Evolutionary conservation across 1,284 basidiomycete genomes (phyloP).

Genomic region (Nidula niveotomentosa): DNA sequence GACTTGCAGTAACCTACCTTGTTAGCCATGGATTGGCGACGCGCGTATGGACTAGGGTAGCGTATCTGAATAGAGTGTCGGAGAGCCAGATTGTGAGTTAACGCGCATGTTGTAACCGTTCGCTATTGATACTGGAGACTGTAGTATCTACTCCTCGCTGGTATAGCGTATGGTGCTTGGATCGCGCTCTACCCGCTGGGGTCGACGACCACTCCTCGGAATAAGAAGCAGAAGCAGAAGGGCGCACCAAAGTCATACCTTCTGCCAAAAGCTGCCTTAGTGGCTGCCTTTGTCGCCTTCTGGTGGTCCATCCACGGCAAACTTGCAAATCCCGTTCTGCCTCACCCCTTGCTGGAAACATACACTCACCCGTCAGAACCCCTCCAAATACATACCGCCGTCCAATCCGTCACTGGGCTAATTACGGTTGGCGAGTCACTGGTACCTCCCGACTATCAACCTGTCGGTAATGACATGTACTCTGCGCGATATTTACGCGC

Average conservation of each 20-base stretch:
- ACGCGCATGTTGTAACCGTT: constrained; percentile 1
- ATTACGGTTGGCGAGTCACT: constrained; percentile 78
- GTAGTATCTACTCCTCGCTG: constrained; percentile 33
- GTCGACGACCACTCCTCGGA: constrained; percentile 10
- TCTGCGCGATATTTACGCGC: constrained; percentile 81
- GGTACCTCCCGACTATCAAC: constrained; percentile 27
- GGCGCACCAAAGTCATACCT: constrained; percentile 11
- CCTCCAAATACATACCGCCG: constrained; percentile 70
- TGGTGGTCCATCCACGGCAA: constrained; percentile 32
- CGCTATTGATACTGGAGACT: constrained; percentile 8
- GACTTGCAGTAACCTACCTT: constrained; percentile 6
- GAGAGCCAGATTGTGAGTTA: constrained; percentile 29
- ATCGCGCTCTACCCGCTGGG: constrained; percentile 15
- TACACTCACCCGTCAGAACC: constrained; percentile 54
- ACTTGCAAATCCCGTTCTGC: constrained; percentile 53
- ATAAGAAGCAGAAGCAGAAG: constrained; percentile 17
- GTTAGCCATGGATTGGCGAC: constrained; percentile 9
- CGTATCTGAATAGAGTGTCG: constrained; percentile 21
- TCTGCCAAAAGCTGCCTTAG: constrained; percentile 24
- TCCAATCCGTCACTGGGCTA: constrained; percentile 73
- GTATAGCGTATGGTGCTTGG: constrained; percentile 25
- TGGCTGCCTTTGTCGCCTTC: constrained; percentile 33
- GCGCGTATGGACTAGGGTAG: constrained; percentile 20
- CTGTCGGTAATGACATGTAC: constrained; percentile 34
- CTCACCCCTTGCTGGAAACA: constrained; percentile 48